Evolutionary conservation across 108 stramenopile species (phyloP).

Genomic region (Nitzschia palea): DNA sequence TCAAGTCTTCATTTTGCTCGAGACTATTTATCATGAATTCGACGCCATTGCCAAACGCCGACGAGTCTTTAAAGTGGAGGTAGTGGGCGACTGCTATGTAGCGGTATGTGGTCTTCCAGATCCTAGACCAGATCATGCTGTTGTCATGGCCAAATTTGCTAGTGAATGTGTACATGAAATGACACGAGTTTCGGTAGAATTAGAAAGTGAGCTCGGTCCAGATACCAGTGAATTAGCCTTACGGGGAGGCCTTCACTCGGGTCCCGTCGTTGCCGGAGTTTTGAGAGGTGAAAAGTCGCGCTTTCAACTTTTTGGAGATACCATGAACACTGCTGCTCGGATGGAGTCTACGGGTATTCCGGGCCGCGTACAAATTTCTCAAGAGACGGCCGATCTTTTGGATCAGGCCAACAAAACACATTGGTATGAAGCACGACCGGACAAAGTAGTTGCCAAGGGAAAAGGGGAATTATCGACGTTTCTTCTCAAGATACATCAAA

Average conservation of each 20-base stretch:
- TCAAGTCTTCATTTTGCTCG: conserved; percentile 53
- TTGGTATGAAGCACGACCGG: conserved; percentile 22
- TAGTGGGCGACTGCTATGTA: conserved; percentile 27
- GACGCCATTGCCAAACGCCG: conserved; percentile 36
- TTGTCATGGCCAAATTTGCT: conserved; percentile 14
- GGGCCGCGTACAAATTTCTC: conserved; percentile 15
- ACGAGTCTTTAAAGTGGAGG: conserved; percentile 54
- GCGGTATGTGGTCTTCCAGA: conserved; percentile 14
- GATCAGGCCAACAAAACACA: conserved; percentile 9
- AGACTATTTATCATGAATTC: conserved; percentile 53
- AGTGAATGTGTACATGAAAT: conserved; percentile 9
- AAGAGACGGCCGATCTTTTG: conserved; percentile 28
- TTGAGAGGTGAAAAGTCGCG: conserved; percentile 1
- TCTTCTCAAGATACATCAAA: background rate
- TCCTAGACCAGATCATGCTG: conserved; percentile 10
- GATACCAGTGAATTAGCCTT: conserved; percentile 17
- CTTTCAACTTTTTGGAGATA: conserved; percentile 4
- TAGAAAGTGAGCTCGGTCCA: conserved; percentile 13
- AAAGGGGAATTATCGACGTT: conserved; percentile 20
- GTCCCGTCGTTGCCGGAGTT: background rate
- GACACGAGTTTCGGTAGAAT: background rate
- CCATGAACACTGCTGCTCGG: background rate
- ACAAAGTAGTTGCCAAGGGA: conserved; percentile 30
- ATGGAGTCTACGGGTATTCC: conserved; percentile 30
- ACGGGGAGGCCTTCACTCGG: background rate